Conservation (phyloP, 2,329 filamentous ascomycete genomes). For the Pleurostoma richardsiae region DNA sequence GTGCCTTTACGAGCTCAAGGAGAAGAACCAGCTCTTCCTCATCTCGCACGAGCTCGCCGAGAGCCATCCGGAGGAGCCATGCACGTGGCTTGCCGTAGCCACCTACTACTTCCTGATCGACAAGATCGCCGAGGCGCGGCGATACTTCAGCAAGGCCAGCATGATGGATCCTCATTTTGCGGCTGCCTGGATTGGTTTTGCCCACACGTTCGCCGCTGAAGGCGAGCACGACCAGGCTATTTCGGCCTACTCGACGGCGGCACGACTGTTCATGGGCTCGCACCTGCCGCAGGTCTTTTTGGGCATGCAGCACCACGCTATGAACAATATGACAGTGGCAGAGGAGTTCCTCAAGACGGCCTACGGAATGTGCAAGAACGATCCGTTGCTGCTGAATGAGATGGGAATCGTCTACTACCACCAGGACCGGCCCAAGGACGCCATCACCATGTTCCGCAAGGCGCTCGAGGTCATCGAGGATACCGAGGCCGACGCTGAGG, state of each 20-base stretch:
- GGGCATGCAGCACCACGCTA: constrained; percentile 95
- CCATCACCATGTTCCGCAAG: constrained; percentile 70
- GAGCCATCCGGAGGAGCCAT: constrained; percentile 83
- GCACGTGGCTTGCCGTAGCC: constrained; percentile 89
- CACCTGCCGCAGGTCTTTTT: constrained; percentile 93
- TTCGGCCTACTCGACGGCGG: constrained; percentile 93
- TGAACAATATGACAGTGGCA: constrained; percentile 91
- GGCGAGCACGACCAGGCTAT: constrained; percentile 98
- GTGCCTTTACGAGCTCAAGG: constrained; percentile 79
- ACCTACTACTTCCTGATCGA: constrained; percentile 89
- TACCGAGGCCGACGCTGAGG: constrained; percentile 74
- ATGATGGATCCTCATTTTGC: constrained; percentile 98
- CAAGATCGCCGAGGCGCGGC: constrained; percentile 86
- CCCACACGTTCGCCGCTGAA: constrained; percentile 95
- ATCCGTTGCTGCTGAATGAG: constrained; percentile 90
- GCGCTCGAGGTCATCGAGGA: constrained; percentile 74
- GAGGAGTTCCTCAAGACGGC: constrained; percentile 93
- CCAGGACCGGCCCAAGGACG: constrained; percentile 71
- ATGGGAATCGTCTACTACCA: constrained; percentile 96
- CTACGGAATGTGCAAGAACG: constrained; percentile 74
- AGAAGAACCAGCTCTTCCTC: constrained; percentile 85
- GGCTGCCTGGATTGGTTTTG: constrained; percentile 97
- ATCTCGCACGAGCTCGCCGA: constrained; percentile 91
- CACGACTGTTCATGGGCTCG: constrained; percentile 91
- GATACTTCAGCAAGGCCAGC: constrained; percentile 95